Base-by-base conservation (phyloP, 139 green algal genomes). In the Trebouxia sp. region DNA sequence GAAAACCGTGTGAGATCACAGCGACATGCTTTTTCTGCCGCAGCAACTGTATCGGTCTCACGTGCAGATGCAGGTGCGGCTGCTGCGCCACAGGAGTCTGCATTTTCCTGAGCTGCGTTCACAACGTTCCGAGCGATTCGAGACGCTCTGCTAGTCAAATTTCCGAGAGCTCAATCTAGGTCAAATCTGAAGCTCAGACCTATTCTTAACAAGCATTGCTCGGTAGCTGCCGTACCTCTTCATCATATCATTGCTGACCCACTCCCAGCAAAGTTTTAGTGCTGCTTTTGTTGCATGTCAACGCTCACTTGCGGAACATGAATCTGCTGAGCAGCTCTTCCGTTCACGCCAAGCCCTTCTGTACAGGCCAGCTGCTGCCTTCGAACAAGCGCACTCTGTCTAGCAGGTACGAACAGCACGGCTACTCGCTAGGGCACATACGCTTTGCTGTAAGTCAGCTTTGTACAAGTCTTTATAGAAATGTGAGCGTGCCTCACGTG, bases 141-240 rank as follows among this genome's bases (percentile, higher is more conserved):
- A 6, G 47, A n/a, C n/a, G n/a, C n/a, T n/a, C n/a, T n/a, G n/a
- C n/a, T n/a, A n/a, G n/a, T n/a, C n/a, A n/a, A n/a, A n/a, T 72
- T 69, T 72, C 62, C 9, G 62, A 45, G 55, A 72, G 28, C 14
- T 35, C 43, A 17, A 72, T 72, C 62, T 72, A 72, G 62, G 62
- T 72, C 62, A 72, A 72, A 72, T 72, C 62, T 72, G 32, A 41
- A 65, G 22, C 30, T 10, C 10, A 22, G 45, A 51, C 12, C 45
- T 51, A n/a, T n/a, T n/a, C n/a, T 24, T n/a, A 14, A 4, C 26
- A 28, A 14, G 62, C 32, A 35, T 30, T 72, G 62, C 32, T 30
- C 11, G 43, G 62, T 35, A 72, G 62, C 32, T 72, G 62, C 20
- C 32, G 0, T n/a, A 41, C 58, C 43, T 35, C 62, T 72, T 72